Base-by-base conservation (phyloP, 345 rosid genomes). In the Camelina hispida region DNA sequence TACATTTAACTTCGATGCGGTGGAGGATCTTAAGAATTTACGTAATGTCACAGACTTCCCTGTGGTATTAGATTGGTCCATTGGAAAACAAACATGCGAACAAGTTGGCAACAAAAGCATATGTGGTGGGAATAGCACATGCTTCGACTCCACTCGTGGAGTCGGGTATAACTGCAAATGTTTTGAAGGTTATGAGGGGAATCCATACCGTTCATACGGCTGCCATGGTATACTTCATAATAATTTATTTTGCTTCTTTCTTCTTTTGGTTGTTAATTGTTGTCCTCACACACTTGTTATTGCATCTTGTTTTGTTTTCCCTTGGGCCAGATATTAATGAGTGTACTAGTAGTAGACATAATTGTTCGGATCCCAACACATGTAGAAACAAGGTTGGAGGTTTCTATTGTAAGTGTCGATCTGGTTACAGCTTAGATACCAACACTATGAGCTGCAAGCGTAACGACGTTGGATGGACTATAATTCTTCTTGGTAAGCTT, bases 121-220 rank as follows among this genome's bases (percentile, higher is more conserved):
- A 7, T 50, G 35, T 16, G 53, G 74, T 83, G 32, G 1, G 1
- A 30, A 75, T 20, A 66, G 56, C 4, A 13, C 8, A 3, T 81
- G 81, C n/a, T 9, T 43, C 17, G 22, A 55, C 22, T 58, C 71
- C 0, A n/a, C 47, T n/a, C 34, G 54, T 34, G 32, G 5, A 20
- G 20, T 7, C 1, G 81, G 86, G 3, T 80, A 75, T 56, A 66
- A 1, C 5, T 85, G 85, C 73, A 47, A 9, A 13, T 85, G 85
- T 51, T 0, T 2, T 1, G 0, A 17, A 2, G 87, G 82, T 30
- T 84, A 38, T 20, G 43, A 52, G 5, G 87, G 85, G 28, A 80
- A 75, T 50, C 77, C 86, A 4, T 78, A 78, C 42, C 69, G 71
- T 32, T 1, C 32, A 30, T 4, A 38, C 9, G 80, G 81, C 10